Evolutionary conservation across 1,284 basidiomycete species (phyloP).

Genomic region (Serendipita sp.): DNA sequence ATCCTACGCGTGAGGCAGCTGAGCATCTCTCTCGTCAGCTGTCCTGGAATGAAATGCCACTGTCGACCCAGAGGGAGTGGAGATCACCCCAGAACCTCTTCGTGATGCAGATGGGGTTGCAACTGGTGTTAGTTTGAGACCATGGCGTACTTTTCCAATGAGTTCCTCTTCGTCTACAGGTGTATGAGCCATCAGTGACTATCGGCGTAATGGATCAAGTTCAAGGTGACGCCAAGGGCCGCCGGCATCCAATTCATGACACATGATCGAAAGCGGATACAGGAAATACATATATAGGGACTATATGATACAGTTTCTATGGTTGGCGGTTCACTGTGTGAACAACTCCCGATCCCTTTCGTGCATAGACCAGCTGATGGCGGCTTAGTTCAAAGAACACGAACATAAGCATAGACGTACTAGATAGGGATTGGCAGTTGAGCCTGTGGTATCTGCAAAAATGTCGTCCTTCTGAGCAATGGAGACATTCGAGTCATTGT

Average conservation of each 20-base stretch:
- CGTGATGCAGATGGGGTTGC: conserved; percentile 42
- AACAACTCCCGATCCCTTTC: conserved; percentile 57
- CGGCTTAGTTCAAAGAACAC: background rate
- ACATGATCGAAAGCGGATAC: background rate
- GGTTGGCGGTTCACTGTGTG: conserved; percentile 54
- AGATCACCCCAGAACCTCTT: conserved; percentile 59
- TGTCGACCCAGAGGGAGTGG: conserved; percentile 57
- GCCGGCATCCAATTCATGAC: background rate
- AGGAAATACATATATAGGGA: background rate
- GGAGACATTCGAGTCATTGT: conserved; percentile 77
- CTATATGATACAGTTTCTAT: background rate
- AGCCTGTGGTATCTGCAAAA: conserved; percentile 64
- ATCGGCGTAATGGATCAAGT: background rate
- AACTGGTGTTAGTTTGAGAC: conserved; percentile 7
- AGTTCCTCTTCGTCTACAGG: background rate
- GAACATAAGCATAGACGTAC: conserved; percentile 23
- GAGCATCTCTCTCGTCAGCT: conserved; percentile 53
- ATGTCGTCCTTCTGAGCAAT: conserved; percentile 63
- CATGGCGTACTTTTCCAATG: conserved; percentile 7
- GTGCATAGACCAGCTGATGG: conserved; percentile 60
- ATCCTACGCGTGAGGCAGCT: conserved; percentile 50
- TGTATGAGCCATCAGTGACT: background rate
- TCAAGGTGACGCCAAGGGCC: background rate
- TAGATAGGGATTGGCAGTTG: conserved; percentile 70
- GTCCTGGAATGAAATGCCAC: conserved; percentile 67